Evolutionary conservation across 129 eudicot species (phyloP).

Genomic region (Tanacetum coccineum): DNA sequence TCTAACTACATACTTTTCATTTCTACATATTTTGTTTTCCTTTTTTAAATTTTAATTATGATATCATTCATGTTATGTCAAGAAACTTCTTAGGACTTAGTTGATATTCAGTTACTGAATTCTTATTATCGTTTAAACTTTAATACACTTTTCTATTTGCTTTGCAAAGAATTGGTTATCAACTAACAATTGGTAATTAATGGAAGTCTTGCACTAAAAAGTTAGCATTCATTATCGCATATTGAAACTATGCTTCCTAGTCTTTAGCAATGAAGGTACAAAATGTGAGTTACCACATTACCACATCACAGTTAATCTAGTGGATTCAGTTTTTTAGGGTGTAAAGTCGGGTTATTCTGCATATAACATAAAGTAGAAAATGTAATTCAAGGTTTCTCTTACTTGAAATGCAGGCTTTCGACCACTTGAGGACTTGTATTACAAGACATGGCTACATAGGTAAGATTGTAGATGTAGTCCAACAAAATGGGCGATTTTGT

Average conservation of each 20-base stretch:
- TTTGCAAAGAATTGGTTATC: neutral
- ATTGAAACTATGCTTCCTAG: neutral
- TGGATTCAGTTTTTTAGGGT: too few relatives aligned
- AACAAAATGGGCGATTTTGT: neutral
- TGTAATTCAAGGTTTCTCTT: slow-evolving; percentile 16
- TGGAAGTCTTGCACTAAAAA: too few relatives aligned
- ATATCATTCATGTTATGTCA: slow-evolving; percentile 1
- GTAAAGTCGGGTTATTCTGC: too few relatives aligned
- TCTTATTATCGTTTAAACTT: slow-evolving; percentile 8
- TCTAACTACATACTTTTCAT: too few relatives aligned
- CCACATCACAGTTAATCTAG: too few relatives aligned
- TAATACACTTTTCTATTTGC: neutral
- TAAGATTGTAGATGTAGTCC: slow-evolving; percentile 10
- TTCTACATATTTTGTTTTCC: neutral
- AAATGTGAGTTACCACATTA: too few relatives aligned
- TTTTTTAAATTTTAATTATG: slow-evolving; percentile 2
- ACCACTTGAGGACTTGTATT: slow-evolving; percentile 77
- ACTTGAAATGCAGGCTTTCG: slow-evolving; percentile 56
- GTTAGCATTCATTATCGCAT: too few relatives aligned
- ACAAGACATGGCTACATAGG: slow-evolving; percentile 89
- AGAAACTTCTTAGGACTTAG: slow-evolving; percentile 3
- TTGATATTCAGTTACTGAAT: slow-evolving; percentile 10
- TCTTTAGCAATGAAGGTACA: neutral
- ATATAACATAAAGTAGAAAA: neutral
- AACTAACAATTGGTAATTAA: neutral